phyloP scores from a whole-genome alignment of 176 grass and related monocot species.

The Tuctoria greenei region DNA sequence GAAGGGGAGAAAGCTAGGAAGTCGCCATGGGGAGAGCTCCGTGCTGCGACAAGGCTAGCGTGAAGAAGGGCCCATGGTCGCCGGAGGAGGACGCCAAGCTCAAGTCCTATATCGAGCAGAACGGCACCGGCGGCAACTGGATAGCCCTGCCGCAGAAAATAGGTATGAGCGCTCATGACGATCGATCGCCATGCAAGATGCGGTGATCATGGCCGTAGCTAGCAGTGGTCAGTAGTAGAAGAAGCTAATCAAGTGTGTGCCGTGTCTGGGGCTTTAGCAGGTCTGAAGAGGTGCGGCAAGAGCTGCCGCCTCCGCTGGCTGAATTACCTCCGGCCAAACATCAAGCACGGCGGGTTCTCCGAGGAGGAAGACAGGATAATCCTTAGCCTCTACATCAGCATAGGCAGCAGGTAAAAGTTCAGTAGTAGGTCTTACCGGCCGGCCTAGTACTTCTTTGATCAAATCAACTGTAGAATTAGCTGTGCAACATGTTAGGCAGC shows the following conservation, averaged over 20 bases:
- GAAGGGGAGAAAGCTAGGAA: conserved; percentile 5
- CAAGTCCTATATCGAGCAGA: conserved; percentile 93
- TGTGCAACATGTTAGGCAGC: conserved; percentile 41
- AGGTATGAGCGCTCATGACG: conserved; percentile 47
- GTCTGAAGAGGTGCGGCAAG: conserved; percentile 91
- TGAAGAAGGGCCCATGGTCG: conserved; percentile 95
- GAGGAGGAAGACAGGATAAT: conserved; percentile 93
- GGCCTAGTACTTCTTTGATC: conserved; percentile 23
- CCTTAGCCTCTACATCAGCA: conserved; percentile 76
- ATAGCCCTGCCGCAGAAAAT: conserved; percentile 93
- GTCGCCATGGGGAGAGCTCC: conserved; percentile 84
- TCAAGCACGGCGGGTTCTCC: conserved; percentile 91
- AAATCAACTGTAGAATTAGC: conserved; percentile 37
- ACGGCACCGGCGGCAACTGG: conserved; percentile 95
- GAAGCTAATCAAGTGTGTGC: conserved; percentile 5
- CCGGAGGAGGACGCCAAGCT: conserved; percentile 87
- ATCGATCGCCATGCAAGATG: background rate
- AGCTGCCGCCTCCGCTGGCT: conserved; percentile 96
- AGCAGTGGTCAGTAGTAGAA: background rate
- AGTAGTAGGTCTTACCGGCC: conserved; percentile 11
- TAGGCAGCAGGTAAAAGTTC: conserved; percentile 83
- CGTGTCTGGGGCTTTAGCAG: conserved; percentile 32
- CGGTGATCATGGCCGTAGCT: background rate
- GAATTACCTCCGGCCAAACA: conserved; percentile 93
- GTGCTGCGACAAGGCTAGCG: conserved; percentile 87